Percentiles rank a stretch among this genome's conserved stretches.
Conservation (phyloP, 495 filamentous ascomycete species). For the Penicillium chermesinum region DNA sequence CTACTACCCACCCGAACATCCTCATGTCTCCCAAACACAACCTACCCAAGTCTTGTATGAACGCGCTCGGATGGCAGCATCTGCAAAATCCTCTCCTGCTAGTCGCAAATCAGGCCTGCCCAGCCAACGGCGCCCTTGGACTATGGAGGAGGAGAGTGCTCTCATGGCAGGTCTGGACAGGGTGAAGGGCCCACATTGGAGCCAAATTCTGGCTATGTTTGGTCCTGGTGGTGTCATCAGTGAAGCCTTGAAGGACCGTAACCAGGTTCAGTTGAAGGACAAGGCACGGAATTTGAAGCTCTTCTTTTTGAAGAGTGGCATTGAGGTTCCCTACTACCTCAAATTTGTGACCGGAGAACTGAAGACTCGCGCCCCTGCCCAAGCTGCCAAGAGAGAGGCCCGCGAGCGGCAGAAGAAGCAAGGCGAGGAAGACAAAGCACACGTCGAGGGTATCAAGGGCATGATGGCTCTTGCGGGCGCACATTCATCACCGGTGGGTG, state of each 20-base stretch:
- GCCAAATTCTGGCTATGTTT: conserved; percentile 86
- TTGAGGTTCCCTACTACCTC: conserved; percentile 88
- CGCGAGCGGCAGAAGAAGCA: conserved; percentile 63
- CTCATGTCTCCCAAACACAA: conserved; percentile 63
- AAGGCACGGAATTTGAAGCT: conserved; percentile 93
- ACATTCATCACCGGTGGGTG: conserved; percentile 32
- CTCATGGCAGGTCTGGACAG: conserved; percentile 88
- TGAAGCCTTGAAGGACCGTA: conserved; percentile 83
- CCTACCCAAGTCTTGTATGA: conserved; percentile 78
- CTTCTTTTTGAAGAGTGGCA: conserved; percentile 89
- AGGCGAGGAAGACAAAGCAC: conserved; percentile 65
- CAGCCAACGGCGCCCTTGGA: conserved; percentile 85
- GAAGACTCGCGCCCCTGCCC: conserved; percentile 81
- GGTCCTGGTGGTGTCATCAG: conserved; percentile 77
- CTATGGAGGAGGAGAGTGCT: conserved; percentile 83
- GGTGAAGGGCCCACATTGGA: conserved; percentile 94
- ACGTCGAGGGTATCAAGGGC: conserved; percentile 65
- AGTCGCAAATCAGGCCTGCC: conserved; percentile 70
- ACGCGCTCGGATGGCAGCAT: conserved; percentile 73
- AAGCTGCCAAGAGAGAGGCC: conserved; percentile 76
- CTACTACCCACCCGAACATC: conserved; percentile 48
- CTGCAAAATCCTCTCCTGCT: conserved; percentile 70
- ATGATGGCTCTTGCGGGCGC: conserved; percentile 58
- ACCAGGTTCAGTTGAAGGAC: conserved; percentile 93
- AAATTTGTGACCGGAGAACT: conserved; percentile 90